A percentile compares a stretch with the other conserved stretches of the same genome.
Conservation (phyloP, 2,329 filamentous ascomycete genomes). For the Trichoderma aggressivum region DNA sequence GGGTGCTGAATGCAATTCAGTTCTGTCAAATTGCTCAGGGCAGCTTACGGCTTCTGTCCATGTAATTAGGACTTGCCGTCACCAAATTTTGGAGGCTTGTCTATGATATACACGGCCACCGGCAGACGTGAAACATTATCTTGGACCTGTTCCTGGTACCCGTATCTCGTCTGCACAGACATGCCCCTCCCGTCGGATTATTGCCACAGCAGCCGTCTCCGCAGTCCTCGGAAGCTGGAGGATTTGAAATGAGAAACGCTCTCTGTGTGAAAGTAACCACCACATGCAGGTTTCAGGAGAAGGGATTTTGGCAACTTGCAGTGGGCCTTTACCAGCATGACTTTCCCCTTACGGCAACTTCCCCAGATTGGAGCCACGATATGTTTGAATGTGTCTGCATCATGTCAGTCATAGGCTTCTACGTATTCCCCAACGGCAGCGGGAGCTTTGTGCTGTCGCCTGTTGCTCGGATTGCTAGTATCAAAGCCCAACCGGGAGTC, state of each 20-base stretch:
- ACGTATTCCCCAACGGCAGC: background rate
- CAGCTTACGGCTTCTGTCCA: background rate
- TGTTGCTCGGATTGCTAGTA: background rate
- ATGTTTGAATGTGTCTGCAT: background rate
- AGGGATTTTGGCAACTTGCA: background rate
- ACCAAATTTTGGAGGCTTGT: background rate
- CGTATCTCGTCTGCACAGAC: background rate
- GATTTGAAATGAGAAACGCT: background rate
- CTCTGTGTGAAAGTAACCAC: background rate
- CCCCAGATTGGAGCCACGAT: background rate
- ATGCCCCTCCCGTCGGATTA: background rate
- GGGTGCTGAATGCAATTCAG: background rate
- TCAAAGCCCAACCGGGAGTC: background rate
- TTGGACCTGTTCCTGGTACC: too few species aligned
- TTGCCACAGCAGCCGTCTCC: background rate
- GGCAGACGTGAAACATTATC: background rate
- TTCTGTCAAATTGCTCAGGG: background rate
- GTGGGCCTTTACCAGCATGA: background rate
- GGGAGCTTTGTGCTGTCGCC: background rate
- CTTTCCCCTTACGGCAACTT: background rate
- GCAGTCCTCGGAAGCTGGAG: background rate
- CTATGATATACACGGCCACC: background rate
- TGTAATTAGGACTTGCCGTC: background rate
- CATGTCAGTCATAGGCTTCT: background rate
- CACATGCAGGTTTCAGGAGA: background rate